Conservation (phyloP, 306 rosid species). For the Trifolium fragiferum region DNA sequence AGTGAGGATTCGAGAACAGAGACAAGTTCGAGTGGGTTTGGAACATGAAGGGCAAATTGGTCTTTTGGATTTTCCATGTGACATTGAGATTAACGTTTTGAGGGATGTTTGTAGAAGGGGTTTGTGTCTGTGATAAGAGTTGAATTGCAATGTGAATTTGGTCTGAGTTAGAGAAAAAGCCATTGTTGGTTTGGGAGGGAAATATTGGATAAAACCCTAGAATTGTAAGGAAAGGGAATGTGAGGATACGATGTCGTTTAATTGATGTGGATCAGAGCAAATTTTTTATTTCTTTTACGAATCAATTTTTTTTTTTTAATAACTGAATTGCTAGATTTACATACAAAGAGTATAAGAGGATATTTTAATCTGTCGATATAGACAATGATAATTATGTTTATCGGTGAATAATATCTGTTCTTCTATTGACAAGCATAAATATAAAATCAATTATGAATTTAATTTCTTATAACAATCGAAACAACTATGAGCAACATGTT, state of each 20-base stretch:
- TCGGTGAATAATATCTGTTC: too few species aligned
- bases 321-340: too few species aligned
- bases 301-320: too few species aligned
- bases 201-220: not conserved
- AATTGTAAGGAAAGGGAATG: not conserved
- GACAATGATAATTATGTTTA: too few species aligned
- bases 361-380: too few species aligned
- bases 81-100: conserved; percentile 44
- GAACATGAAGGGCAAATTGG: conserved; percentile 75
- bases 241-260: not conserved
- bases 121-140: conserved; percentile 6
- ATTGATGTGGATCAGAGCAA: too few species aligned
- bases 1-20: conserved; percentile 66
- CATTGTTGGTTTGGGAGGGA: conserved; percentile 22
- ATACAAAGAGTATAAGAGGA: too few species aligned
- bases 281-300: too few species aligned
- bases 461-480: too few species aligned
- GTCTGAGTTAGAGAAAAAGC: conserved; percentile 30
- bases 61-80: conserved; percentile 58
- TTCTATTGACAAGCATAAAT: too few species aligned
- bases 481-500: too few species aligned
- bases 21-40: conserved; percentile 75
- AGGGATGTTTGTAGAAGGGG: not conserved
- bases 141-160: conserved; percentile 32
- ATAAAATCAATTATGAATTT: too few species aligned